Evolutionary conservation across 768 basidiomycete species (phyloP).

Genomic region (Russula abietina): DNA sequence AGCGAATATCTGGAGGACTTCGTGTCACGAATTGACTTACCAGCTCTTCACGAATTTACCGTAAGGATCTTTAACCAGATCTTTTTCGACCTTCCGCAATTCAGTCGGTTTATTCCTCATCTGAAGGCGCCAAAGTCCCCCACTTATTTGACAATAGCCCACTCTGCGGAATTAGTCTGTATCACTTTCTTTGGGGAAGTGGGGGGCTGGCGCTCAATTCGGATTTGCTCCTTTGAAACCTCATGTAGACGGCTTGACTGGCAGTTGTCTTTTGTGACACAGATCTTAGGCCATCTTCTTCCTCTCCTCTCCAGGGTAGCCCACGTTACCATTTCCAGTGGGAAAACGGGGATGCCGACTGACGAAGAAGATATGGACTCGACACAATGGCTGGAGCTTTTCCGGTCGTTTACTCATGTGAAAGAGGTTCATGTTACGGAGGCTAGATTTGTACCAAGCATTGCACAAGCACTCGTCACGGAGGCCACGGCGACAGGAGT

Average conservation of each 20-base stretch:
- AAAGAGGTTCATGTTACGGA: neutral
- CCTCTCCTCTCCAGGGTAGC: neutral
- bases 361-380: neutral
- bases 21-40: neutral
- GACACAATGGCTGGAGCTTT: constrained; percentile 3
- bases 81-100: neutral
- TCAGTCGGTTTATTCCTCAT: neutral
- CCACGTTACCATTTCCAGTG: too few species aligned
- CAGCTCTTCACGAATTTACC: neutral
- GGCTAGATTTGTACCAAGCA: neutral
- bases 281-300: neutral
- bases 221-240: neutral
- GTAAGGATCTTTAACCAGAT: neutral
- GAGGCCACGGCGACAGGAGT: neutral
- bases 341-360: neutral
- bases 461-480: neutral
- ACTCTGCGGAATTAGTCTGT: neutral
- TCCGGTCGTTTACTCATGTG: neutral
- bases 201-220: too few species aligned
- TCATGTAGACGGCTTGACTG: neutral
- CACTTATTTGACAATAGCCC: neutral
- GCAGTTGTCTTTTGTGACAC: constrained; percentile 6
- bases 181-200: neutral
- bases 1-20: constrained; percentile 13
- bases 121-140: neutral